Evolutionary conservation across 306 rosid genomes (phyloP), one percentile per base, ranked within the genome.

Genomic region (Dalbergia cochinchinensis): DNA sequence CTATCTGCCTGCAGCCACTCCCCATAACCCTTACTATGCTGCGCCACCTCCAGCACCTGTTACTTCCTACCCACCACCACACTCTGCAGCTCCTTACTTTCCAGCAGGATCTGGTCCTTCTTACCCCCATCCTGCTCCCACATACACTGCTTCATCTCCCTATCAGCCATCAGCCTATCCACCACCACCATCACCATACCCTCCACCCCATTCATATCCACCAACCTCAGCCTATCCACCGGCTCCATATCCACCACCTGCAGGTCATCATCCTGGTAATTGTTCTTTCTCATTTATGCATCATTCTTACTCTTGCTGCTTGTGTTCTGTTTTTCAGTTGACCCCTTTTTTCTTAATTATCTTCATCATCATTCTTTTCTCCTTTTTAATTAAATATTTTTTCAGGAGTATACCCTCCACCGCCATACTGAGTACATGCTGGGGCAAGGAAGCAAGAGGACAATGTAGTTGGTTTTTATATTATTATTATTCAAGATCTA

Each of bases 401-500:
- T 57, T 80, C 87, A 22, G 97, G 98, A 83, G 33, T 51, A 3
- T 92, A 89, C 84, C 96, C 96, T 76, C 95, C 94, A 22, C 93
- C 84, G 6, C 96, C 86, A 11, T 90, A 92, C 63, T 90, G 86
- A 94, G 53, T 53, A 62, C 72, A 51, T 69, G 31, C 64, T 11
- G 69, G 8, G 57, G 6, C 83, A 61, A 61, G 41, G 65, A 66
- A 22, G 47, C 42, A 22, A 15, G 47, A 4, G 76, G 35, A 4
- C 26, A 54, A 19, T 81, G 65, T 67, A 58, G 18, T 60, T 68
- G 18, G 18, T 63, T 59, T 35, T n/a, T 68, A 58, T 65, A 73
- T 44, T 59, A 65, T 42, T 73, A 35, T 35, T 35, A 31, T 60
- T 20, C 35, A 57, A 5, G 22, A 44, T 15, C 31, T 45, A 44